Evolutionary conservation across 208 protist genomes (phyloP).

Genomic region (Leishmania major): DNA sequence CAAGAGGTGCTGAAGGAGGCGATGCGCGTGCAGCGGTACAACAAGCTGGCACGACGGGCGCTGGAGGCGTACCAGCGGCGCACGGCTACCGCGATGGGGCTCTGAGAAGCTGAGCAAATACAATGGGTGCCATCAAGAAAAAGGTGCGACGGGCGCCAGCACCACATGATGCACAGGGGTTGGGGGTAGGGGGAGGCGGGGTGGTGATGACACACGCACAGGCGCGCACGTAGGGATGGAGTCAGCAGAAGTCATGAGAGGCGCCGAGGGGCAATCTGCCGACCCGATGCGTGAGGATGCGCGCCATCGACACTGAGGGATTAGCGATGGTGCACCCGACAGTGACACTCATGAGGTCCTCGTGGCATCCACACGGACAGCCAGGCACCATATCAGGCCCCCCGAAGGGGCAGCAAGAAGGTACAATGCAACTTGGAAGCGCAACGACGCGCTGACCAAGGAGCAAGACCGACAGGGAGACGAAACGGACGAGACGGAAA

Average conservation of each 20-base stretch:
- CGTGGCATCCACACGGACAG: neutral
- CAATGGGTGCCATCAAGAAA: neutral
- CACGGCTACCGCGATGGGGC: conserved; percentile 2
- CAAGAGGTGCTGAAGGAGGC: conserved; percentile 66
- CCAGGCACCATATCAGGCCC: neutral
- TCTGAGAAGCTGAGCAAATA: neutral
- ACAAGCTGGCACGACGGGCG: conserved; percentile 48
- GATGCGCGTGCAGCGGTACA: conserved; percentile 61
- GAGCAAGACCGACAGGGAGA: neutral
- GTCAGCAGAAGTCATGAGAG: neutral
- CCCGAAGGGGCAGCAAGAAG: neutral
- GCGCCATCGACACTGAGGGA: neutral
- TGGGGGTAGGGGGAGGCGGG: neutral
- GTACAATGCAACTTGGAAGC: too few relatives aligned
- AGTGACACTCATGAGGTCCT: neutral
- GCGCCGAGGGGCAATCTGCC: neutral
- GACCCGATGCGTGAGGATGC: neutral
- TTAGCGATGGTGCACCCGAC: neutral
- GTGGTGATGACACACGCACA: neutral
- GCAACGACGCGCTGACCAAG: neutral
- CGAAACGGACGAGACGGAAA: neutral
- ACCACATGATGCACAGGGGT: neutral
- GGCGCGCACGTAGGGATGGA: neutral
- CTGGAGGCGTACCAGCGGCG: conserved; percentile 43
- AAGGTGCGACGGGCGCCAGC: neutral